Evolutionary conservation across 2,329 filamentous ascomycete species (phyloP), one percentile per base, ranked within the genome.

Genomic region (Colletotrichum kahawae): DNA sequence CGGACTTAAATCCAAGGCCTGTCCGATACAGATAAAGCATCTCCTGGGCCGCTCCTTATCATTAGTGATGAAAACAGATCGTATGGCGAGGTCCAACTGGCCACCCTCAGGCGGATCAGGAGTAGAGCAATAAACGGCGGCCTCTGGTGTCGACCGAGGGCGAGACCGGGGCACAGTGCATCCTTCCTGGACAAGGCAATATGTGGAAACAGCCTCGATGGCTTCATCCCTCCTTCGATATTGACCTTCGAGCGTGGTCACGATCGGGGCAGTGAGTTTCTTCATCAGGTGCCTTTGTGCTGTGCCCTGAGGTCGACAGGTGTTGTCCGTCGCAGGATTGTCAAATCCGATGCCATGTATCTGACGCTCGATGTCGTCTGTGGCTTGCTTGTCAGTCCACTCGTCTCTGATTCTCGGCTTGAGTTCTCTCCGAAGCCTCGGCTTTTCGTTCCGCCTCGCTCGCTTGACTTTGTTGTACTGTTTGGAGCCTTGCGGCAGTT

Each of bases 331-430:
- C 16, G 48, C 12, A 57, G 56, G 69, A 51, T 77, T 60, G n/a
- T 75, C 31, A 63, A 81, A 80, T 14, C 24, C 57, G 31, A 69
- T 21, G 8, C 78, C 72, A 65, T 75, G 66, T 16, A 80, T 68
- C 69, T 80, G 71, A 29, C 54, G 34, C 51, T 80, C 36, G 24
- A 80, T 80, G 43, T 81, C 60, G 5, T 71, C 48, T 13, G 79
- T 63, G 14, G 77, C 78, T 67, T 80, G 60, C 27, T 79, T 29
- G 14, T 48, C n/a, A n/a, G 75, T 77, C 72, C 60, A 80, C 62
- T 31, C 43, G 3, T 79, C 51, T 70, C 66, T 73, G 18, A 76
- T 69, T 27, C 76, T 24, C 31, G 78, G 12, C 65, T 71, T 78
- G 1, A 77, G 71, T 13, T 69, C 73, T 57, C 67, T 71, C 59